Percentiles rank a stretch among this genome's conserved stretches.
Evolutionary conservation across 116 monocot species (phyloP).

Genomic region (Zostera marina): DNA sequence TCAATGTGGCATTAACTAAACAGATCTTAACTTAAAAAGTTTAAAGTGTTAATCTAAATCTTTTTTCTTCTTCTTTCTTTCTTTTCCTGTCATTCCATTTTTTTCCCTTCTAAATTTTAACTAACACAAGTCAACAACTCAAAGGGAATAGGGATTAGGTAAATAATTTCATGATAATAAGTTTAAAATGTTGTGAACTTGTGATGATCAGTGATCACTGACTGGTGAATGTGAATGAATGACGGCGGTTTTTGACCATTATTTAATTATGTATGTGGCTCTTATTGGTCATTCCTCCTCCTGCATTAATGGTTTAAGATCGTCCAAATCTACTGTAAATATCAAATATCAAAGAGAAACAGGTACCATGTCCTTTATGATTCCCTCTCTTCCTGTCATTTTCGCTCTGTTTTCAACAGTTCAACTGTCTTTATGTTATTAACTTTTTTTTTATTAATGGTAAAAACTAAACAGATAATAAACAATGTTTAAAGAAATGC

Average conservation of each 20-base stretch:
- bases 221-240: background rate
- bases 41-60: background rate
- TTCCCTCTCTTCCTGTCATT: background rate
- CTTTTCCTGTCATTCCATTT: no score
- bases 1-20: background rate
- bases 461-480: background rate
- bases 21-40: background rate
- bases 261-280: background rate
- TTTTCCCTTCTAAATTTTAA: no score
- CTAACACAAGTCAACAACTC: no score
- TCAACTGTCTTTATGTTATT: background rate
- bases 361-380: background rate
- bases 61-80: background rate
- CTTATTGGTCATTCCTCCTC: background rate
- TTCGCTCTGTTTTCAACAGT: background rate
- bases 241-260: background rate
- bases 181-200: no score
- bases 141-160: no score
- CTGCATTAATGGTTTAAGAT: conserved; percentile 1
- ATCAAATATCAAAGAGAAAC: background rate
- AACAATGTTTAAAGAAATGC: no score
- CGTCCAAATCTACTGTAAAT: background rate
- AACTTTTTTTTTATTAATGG: background rate
- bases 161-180: no score
- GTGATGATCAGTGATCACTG: no score